phyloP scores from a whole-genome alignment of 2,329 filamentous ascomycete species.

The Trichoderma lentiforme region DNA sequence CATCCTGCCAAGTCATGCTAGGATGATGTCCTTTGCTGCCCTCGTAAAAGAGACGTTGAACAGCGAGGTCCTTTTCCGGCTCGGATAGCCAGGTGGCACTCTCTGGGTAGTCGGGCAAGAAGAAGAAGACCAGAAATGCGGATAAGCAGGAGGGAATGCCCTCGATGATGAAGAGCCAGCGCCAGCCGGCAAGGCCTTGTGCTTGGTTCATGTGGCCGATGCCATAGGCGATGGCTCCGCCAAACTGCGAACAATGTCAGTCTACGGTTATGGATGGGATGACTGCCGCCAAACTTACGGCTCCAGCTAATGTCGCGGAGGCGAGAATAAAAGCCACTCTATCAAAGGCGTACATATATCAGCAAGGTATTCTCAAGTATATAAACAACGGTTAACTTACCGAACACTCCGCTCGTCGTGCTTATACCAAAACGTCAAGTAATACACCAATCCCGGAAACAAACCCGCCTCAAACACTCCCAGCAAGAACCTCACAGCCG shows the following conservation, averaged over 20 bases:
- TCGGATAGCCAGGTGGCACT: conserved; percentile 59
- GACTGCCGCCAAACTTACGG: conserved; percentile 32
- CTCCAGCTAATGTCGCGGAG: conserved; percentile 66
- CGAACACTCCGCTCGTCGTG: conserved; percentile 66
- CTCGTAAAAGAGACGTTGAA: conserved; percentile 42
- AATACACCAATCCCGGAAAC: conserved; percentile 58
- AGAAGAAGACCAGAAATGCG: conserved; percentile 61
- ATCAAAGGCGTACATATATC: neutral
- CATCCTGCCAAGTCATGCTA: conserved; percentile 62
- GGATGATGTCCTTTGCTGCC: conserved; percentile 58
- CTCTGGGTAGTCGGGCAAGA: conserved; percentile 66
- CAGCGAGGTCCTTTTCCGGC: conserved; percentile 56
- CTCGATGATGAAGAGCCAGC: conserved; percentile 63
- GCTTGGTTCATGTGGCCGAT: conserved; percentile 68
- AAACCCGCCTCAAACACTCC: conserved; percentile 69
- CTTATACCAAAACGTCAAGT: conserved; percentile 73
- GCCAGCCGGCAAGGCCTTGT: conserved; percentile 62
- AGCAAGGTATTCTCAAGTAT: neutral
- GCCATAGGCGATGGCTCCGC: conserved; percentile 68
- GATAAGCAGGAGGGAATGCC: conserved; percentile 63
- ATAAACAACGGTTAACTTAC: conserved; percentile 25
- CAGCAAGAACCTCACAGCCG: conserved; percentile 64
- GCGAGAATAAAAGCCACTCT: conserved; percentile 69
- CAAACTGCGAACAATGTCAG: conserved; percentile 42
- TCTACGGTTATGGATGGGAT: neutral